Percentiles rank a stretch among this genome's conserved stretches.
These are phyloP conservation scores for Chrysanthemum makinoi DNA, from an alignment of 129 eudicot genomes.

Conservation along the genomic window DNA sequence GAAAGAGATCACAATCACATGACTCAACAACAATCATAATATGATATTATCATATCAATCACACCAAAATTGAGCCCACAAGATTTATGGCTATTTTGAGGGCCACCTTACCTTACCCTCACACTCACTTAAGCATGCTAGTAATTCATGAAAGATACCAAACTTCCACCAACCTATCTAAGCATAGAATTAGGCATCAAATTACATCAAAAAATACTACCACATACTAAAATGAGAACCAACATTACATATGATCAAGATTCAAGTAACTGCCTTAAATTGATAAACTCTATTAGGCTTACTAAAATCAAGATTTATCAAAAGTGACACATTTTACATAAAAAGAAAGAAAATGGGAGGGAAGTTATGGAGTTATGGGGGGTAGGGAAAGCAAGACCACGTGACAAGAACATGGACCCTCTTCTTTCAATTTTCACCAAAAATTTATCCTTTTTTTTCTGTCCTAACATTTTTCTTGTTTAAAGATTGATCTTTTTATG, in stretches of 20 bases:
- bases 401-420: constrained; percentile 62
- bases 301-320: constrained; percentile 23
- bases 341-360: constrained; percentile 8
- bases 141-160: constrained; percentile 32
- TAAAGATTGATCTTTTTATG: constrained; percentile 17
- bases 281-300: constrained; percentile 25
- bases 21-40: constrained; percentile 56
- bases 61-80: constrained; percentile 55
- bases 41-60: constrained; percentile 48
- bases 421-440: constrained; percentile 23
- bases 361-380: constrained; percentile 19
- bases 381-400: constrained; percentile 42
- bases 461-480: constrained; percentile 23
- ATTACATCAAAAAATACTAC: constrained; percentile 1
- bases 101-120: constrained; percentile 32
- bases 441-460: constrained; percentile 30
- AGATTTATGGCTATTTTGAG: constrained; percentile 37
- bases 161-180: constrained; percentile 43
- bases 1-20: constrained; percentile 47
- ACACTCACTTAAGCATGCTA: constrained; percentile 18
- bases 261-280: constrained; percentile 30
- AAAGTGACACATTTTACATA: constrained; percentile 15
- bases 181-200: constrained; percentile 27
- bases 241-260: constrained; percentile 30
- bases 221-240: constrained; percentile 14